Percentiles rank a stretch among this genome's conserved stretches.
phyloP scores from a whole-genome alignment of 2,329 filamentous ascomycete species.

The Talaromyces amestolkiae region DNA sequence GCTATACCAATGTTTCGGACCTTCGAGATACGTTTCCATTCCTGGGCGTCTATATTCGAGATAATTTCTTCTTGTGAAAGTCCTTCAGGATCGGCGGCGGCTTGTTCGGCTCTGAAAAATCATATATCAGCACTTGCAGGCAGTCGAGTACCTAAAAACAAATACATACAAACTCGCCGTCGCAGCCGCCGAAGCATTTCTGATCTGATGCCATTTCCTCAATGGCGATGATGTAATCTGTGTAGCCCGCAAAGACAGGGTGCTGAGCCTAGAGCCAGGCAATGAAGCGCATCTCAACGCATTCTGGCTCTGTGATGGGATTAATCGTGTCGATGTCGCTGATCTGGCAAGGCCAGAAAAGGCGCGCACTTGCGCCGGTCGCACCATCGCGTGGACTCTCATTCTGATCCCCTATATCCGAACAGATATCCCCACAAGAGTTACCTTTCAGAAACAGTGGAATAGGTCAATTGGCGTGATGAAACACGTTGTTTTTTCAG shows the following conservation, averaged over 20 bases:
- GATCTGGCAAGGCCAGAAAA: constrained; percentile 37
- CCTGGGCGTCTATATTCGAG: constrained; percentile 74
- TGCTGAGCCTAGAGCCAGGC: constrained; percentile 35
- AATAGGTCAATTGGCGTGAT: not conserved
- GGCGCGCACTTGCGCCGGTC: constrained; percentile 37
- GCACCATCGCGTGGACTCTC: constrained; percentile 43
- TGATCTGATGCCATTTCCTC: constrained; percentile 43
- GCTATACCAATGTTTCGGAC: constrained; percentile 98
- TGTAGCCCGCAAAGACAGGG: constrained; percentile 24
- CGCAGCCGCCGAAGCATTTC: constrained; percentile 44
- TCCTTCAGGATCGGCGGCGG: constrained; percentile 54
- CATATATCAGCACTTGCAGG: not conserved
- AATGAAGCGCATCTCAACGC: constrained; percentile 41
- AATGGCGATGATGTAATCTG: constrained; percentile 22
- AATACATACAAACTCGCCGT: constrained; percentile 32
- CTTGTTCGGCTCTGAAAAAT: constrained; percentile 43
- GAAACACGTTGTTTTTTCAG: not conserved
- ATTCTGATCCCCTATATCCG: constrained; percentile 28
- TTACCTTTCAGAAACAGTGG: not conserved
- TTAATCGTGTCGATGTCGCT: constrained; percentile 29
- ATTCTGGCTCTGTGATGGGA: constrained; percentile 35
- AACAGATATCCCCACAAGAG: too few species aligned
- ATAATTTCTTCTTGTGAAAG: constrained; percentile 67
- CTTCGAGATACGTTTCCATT: constrained; percentile 72
- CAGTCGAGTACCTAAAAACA: not conserved